Evolutionary conservation across 1,284 basidiomycete genomes (phyloP), one percentile per base, ranked within the genome.

Genomic region (Moniliella sp.): DNA sequence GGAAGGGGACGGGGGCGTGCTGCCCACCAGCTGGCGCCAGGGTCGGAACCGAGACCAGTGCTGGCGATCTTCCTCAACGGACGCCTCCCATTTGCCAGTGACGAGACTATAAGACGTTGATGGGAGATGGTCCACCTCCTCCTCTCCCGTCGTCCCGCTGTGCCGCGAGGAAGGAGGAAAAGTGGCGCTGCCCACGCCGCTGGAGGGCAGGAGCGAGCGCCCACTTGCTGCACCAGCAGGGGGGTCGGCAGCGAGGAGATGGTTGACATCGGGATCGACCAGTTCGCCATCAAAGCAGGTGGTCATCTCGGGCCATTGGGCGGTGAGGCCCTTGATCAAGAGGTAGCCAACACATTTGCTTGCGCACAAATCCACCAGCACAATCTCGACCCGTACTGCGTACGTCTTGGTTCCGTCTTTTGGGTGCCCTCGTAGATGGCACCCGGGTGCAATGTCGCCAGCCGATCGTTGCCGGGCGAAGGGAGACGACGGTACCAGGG

Each of bases 261-360:
- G n/a, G n/a, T n/a, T n/a, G n/a, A n/a, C 8, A 8, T 42, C 31
- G 15, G 42, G 35, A 10, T 50, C 52, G 12, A 60, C 49, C 37
- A 57, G 55, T 27, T 58, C 57, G 12, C 51, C 49, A 18, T 58
- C 53, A 21, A 60, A 60, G 34, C 48, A 60, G 3, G 57, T 60
- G 9, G 51, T 58, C 15, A 60, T 37, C 34, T 55, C 53, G 0
- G 57, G 57, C 47, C 53, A 60, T 35, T 60, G 52, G 28, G 53
- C 48, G 3, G 57, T 58, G 9, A 58, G 39, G 2, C 56, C 57
- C 9, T 46, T 40, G 25, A 60, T 60, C 32, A 57, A 52, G 34
- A 60, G 48, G 25, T 52, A 57, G 25, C 57, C 57, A 17, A 50
- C 50, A 8, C 57, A 39, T 25, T 45, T 45, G 5, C 51, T 55